These are phyloP conservation scores for Trichosporon sp. DNA, from an alignment of 1,284 basidiomycete genomes.

Conservation along the genomic window DNA sequence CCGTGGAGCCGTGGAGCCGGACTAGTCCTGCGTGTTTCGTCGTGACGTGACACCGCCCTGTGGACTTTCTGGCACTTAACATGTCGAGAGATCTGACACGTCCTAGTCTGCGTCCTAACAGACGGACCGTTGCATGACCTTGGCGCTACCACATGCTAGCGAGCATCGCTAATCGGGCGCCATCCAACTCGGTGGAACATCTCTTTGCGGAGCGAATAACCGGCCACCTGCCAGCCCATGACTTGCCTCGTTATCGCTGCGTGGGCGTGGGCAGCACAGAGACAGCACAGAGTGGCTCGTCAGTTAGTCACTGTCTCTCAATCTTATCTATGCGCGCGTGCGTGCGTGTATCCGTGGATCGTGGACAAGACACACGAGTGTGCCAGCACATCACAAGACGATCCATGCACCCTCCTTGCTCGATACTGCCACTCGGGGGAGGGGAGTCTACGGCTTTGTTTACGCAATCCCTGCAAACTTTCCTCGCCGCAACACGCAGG, in stretches of 20 bases:
- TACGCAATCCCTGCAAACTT: background rate
- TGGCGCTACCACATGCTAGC: no score
- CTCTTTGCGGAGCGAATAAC: no score
- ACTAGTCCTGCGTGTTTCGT: background rate
- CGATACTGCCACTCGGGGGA: no score
- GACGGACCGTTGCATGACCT: background rate
- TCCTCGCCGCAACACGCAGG: background rate
- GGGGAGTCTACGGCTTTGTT: background rate
- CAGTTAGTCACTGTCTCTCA: background rate
- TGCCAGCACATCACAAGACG: background rate
- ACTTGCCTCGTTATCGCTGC: no score
- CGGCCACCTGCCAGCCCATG: no score
- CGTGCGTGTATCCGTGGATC: no score
- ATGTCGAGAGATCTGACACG: no score
- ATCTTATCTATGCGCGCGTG: background rate
- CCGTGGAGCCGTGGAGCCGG: no score
- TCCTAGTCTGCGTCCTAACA: no score
- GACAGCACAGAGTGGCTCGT: background rate
- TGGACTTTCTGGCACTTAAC: no score
- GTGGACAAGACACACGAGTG: background rate
- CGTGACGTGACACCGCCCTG: background rate
- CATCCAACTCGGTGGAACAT: no score
- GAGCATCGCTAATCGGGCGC: no score
- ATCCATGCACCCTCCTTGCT: background rate
- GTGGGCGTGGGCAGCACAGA: background rate